Evolutionary conservation across 163 green algal species (phyloP).

Genomic region (Scenedesmus sp.): DNA sequence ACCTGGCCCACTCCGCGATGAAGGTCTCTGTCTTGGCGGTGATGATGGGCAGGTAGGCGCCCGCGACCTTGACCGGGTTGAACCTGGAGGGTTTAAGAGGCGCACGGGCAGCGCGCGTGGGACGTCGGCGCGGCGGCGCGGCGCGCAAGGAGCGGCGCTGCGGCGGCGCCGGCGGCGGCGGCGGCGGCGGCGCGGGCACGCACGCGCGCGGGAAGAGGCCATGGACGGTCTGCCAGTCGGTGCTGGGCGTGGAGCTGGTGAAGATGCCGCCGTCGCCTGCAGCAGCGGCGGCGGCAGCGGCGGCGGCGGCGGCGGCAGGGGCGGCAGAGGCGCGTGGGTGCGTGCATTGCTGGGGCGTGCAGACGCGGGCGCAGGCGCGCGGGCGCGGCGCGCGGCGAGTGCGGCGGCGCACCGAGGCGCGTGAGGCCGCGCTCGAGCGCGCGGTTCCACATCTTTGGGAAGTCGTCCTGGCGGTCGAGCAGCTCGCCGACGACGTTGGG

Average conservation of each 20-base stretch:
- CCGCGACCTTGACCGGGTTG: conserved; percentile 27
- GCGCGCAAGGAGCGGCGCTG: too few relatives aligned
- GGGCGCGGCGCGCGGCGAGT: too few relatives aligned
- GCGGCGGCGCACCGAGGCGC: conserved; percentile 16
- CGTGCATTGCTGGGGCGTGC: background rate
- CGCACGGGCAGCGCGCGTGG: too few relatives aligned
- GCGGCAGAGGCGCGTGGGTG: background rate
- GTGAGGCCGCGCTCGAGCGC: background rate
- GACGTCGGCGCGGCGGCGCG: too few relatives aligned
- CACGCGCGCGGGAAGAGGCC: conserved; percentile 12
- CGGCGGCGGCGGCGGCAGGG: too few relatives aligned
- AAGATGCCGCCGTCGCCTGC: conserved; percentile 25
- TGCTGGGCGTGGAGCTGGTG: conserved; percentile 3
- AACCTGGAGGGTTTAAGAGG: too few relatives aligned
- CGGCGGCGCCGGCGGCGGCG: too few relatives aligned
- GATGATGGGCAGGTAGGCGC: background rate
- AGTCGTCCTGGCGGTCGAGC: conserved; percentile 18
- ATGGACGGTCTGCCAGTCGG: conserved; percentile 31
- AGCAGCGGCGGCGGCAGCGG: too few relatives aligned
- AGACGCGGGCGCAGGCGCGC: too few relatives aligned
- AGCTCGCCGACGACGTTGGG: conserved; percentile 30
- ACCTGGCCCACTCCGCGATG: conserved; percentile 6
- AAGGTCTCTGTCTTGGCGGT: conserved; percentile 8
- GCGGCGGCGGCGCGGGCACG: too few relatives aligned
- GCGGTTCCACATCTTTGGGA: conserved; percentile 43